A percentile compares a stretch with the other conserved stretches of the same genome.
These are phyloP conservation scores for Poterioochromonas sp. DNA, from an alignment of 352 stramenopile species.

Conservation along the genomic window DNA sequence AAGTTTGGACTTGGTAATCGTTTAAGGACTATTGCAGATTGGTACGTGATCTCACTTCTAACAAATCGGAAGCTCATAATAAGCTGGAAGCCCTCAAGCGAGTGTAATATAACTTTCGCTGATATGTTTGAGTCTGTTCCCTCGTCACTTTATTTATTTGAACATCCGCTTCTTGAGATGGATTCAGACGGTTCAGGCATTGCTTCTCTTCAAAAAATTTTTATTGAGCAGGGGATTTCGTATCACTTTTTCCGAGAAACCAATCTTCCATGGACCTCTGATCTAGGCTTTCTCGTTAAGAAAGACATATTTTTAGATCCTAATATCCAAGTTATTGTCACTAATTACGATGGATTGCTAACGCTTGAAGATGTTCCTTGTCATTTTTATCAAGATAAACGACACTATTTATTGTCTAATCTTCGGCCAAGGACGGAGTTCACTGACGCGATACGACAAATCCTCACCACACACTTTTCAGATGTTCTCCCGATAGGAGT, in stretches of 20 bases:
- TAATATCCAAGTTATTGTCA: background rate
- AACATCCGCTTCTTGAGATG: background rate
- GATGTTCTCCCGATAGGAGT: background rate
- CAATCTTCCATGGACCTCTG: no score
- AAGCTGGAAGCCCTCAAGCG: background rate
- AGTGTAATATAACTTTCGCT: constrained; percentile 19
- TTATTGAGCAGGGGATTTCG: no score
- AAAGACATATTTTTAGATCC: background rate
- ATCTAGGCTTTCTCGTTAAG: no score
- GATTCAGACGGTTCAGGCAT: no score
- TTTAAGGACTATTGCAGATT: constrained; percentile 18
- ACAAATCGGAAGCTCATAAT: constrained; percentile 16
- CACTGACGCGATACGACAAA: no score
- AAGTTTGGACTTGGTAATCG: constrained; percentile 19
- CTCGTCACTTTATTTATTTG: background rate
- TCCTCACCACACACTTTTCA: no score
- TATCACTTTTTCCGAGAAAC: no score
- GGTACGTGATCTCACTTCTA: background rate
- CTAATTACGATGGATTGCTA: background rate
- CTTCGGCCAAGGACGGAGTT: no score
- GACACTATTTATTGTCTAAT: background rate
- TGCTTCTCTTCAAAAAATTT: no score
- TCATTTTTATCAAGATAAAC: background rate
- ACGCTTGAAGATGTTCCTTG: constrained; percentile 15
- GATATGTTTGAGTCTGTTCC: constrained; percentile 6